phyloP scores from a whole-genome alignment of 2,329 filamentous ascomycete genomes.

The Penicillium fuscoglaucum region DNA sequence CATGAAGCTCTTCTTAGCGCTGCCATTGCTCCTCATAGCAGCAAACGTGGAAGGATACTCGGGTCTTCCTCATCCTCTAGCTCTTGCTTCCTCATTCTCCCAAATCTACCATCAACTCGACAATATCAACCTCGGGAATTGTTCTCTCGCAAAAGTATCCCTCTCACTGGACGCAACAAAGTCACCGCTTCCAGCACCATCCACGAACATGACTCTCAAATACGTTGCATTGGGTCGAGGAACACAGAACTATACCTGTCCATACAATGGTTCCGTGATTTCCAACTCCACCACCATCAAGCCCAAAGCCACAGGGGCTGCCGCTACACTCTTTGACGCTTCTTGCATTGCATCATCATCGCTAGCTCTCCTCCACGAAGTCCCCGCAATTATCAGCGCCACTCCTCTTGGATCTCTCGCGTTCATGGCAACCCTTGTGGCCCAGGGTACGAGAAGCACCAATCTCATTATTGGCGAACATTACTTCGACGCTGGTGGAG shows the following conservation, averaged over 20 bases:
- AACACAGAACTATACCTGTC: slow-evolving; percentile 54
- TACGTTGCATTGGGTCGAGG: slow-evolving; percentile 50
- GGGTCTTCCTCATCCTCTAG: slow-evolving; percentile 17
- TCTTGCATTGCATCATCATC: slow-evolving; percentile 39
- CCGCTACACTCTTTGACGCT: slow-evolving; percentile 48
- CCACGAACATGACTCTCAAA: slow-evolving; percentile 37
- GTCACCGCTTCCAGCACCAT: slow-evolving; percentile 32
- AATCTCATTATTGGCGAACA: slow-evolving; percentile 39
- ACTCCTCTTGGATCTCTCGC: slow-evolving; percentile 32
- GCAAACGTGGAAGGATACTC: neutral
- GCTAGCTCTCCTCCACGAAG: slow-evolving; percentile 30
- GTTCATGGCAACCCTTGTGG: slow-evolving; percentile 23
- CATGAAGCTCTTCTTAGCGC: slow-evolving; percentile 5
- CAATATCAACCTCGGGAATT: slow-evolving; percentile 25
- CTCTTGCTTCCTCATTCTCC: slow-evolving; percentile 19
- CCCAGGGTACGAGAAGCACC: slow-evolving; percentile 16
- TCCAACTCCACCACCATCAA: slow-evolving; percentile 5
- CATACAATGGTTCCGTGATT: slow-evolving; percentile 21
- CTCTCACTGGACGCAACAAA: slow-evolving; percentile 23
- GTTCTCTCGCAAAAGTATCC: slow-evolving; percentile 17
- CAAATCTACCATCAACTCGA: slow-evolving; percentile 24
- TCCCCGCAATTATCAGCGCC: slow-evolving; percentile 24
- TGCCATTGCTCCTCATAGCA: slow-evolving; percentile 3
- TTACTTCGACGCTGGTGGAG: slow-evolving; percentile 32
- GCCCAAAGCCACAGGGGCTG: slow-evolving; percentile 46